phyloP scores from a whole-genome alignment of 306 rosid genomes.

The Acacia confusa region DNA sequence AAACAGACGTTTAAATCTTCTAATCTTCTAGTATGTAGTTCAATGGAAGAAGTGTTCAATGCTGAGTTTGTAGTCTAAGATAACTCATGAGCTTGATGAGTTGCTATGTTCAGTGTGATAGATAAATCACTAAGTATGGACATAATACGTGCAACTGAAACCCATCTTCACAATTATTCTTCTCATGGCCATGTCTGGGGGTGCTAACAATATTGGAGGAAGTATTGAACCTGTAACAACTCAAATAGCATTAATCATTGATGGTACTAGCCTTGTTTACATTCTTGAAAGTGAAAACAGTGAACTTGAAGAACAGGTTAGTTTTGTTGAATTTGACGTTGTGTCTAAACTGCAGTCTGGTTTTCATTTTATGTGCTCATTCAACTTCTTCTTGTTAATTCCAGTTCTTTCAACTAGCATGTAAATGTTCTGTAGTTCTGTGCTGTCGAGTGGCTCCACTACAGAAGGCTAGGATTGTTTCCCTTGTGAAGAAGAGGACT shows the following conservation, averaged over 20 bases:
- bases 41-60: no score
- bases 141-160: no score
- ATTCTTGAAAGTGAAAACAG: slow-evolving; percentile 87
- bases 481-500: slow-evolving; percentile 84
- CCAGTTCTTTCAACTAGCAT: slow-evolving; percentile 79
- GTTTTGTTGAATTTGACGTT: slow-evolving; percentile 23
- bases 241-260: slow-evolving; percentile 77
- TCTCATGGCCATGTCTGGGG: slow-evolving; percentile 29
- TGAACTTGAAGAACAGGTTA: slow-evolving; percentile 82
- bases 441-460: slow-evolving; percentile 98
- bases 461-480: slow-evolving; percentile 90
- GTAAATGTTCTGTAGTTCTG: slow-evolving; percentile 84
- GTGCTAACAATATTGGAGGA: slow-evolving; percentile 33
- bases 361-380: slow-evolving; percentile 34
- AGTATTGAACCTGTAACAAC: slow-evolving; percentile 36
- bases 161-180: no score
- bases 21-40: no score
- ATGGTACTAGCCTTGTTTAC: slow-evolving; percentile 91
- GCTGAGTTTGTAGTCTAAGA: no score
- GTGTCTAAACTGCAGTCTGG: slow-evolving; percentile 3
- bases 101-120: no score
- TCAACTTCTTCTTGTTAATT: slow-evolving; percentile 28
- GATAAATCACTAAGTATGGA: no score
- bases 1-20: no score
- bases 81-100: no score